A percentile compares a stretch with the other conserved stretches of the same genome.
These are phyloP conservation scores for Coemansia sp. DNA, from an alignment of 192 early-diverging fungal species.

Conservation along the genomic window DNA sequence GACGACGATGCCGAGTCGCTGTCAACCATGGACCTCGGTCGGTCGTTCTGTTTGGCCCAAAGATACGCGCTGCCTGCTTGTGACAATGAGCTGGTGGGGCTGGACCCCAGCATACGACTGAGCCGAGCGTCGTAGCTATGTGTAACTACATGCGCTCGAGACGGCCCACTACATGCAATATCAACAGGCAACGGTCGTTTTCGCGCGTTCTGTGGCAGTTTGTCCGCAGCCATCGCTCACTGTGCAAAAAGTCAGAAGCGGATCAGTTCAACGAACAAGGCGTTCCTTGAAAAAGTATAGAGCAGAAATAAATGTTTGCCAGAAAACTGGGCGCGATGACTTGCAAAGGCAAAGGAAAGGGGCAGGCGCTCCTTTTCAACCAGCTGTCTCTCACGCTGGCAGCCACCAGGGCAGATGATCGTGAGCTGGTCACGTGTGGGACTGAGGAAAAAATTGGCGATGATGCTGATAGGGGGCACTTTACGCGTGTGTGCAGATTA, in stretches of 20 bases:
- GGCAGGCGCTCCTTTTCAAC: neutral
- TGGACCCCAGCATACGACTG: conserved; percentile 10
- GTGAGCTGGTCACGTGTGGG: neutral
- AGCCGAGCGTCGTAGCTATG: conserved; percentile 19
- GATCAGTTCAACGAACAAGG: too few relatives aligned
- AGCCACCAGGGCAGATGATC: neutral
- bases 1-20: conserved; percentile 18
- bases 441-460: neutral
- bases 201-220: conserved; percentile 29
- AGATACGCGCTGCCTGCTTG: neutral
- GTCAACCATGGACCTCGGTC: neutral
- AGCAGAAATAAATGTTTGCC: too few relatives aligned
- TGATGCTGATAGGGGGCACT: neutral
- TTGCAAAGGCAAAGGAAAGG: neutral
- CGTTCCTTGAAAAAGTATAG: too few relatives aligned
- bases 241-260: neutral
- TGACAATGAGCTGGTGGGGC: neutral
- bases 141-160: neutral
- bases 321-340: too few relatives aligned
- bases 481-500: neutral
- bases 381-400: neutral
- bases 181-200: conserved; percentile 14
- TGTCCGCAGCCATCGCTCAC: conserved; percentile 1
- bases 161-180: conserved; percentile 3
- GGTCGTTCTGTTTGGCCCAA: neutral